These are phyloP conservation scores for Gardenia jasminoides DNA, from an alignment of 257 asterid genomes.

Conservation along the genomic window DNA sequence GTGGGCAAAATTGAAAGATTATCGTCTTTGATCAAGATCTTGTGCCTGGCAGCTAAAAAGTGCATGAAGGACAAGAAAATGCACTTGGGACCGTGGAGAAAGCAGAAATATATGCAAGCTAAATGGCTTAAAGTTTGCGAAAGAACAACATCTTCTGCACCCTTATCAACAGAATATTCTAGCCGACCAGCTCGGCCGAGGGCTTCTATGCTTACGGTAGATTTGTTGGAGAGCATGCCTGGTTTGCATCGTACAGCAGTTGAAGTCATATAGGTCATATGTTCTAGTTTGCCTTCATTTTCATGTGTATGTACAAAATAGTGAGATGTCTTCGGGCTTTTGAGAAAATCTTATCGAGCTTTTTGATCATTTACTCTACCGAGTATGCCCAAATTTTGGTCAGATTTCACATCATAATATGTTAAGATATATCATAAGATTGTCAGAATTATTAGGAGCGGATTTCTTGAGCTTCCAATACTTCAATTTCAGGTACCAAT, in stretches of 20 bases:
- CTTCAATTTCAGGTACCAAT: background rate
- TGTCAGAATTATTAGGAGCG: background rate
- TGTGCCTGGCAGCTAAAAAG: conserved; percentile 69
- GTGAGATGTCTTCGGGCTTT: background rate
- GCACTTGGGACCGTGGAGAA: conserved; percentile 96
- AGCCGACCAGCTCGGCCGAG: conserved; percentile 49
- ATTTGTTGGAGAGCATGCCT: conserved; percentile 55
- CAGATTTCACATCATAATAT: background rate
- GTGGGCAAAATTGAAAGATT: conserved; percentile 78
- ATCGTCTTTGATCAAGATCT: conserved; percentile 52
- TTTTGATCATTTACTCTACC: background rate
- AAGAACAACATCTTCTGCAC: conserved; percentile 31
- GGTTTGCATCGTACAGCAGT: conserved; percentile 49
- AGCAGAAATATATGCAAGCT: conserved; percentile 86
- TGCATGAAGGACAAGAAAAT: conserved; percentile 89
- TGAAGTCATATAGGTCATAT: conserved; percentile 48
- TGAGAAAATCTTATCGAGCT: background rate
- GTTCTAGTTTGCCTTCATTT: background rate
- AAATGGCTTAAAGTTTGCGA: conserved; percentile 69
- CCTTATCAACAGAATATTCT: conserved; percentile 31
- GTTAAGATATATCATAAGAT: no score
- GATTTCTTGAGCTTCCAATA: background rate
- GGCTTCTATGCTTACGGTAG: conserved; percentile 65
- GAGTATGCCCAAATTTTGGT: background rate
- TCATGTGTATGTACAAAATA: background rate